These are phyloP conservation scores for Monilinia laxa DNA, from an alignment of 2,329 filamentous ascomycete genomes.

Conservation along the genomic window DNA sequence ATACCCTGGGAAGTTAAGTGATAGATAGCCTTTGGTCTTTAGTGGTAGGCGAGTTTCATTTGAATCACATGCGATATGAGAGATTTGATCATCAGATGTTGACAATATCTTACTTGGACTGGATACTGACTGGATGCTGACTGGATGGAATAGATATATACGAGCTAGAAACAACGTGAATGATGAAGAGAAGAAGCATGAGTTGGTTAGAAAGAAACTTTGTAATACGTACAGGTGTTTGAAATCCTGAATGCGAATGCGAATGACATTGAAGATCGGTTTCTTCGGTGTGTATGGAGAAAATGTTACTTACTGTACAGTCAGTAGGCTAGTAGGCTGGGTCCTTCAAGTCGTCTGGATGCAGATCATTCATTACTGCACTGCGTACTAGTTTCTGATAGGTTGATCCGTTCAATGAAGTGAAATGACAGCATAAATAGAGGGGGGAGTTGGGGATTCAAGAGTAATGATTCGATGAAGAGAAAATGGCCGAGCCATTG, in stretches of 20 bases:
- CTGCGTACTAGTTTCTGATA: too few species aligned
- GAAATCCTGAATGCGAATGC: too few species aligned
- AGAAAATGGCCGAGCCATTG: background rate
- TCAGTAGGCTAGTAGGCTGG: background rate
- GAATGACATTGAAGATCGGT: background rate
- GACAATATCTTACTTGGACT: background rate
- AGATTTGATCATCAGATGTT: conserved; percentile 6
- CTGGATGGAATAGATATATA: too few species aligned
- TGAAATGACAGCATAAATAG: conserved; percentile 8
- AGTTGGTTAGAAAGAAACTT: too few species aligned
- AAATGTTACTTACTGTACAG: background rate
- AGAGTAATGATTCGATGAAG: background rate
- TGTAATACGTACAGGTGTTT: too few species aligned
- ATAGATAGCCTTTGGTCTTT: background rate
- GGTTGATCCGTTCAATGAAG: background rate
- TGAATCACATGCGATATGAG: conserved; percentile 12
- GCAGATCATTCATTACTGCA: background rate
- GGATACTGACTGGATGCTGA: too few species aligned
- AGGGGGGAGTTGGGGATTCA: background rate
- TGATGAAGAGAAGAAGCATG: too few species aligned
- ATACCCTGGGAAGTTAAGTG: conserved; percentile 3
- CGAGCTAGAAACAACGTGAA: too few species aligned
- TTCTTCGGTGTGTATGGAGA: background rate
- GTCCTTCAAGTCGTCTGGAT: too few species aligned
- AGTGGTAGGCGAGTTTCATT: background rate